These are phyloP conservation scores for Laetiporus sulphureus DNA, from an alignment of 1,284 basidiomycete species.

Conservation along the genomic window DNA sequence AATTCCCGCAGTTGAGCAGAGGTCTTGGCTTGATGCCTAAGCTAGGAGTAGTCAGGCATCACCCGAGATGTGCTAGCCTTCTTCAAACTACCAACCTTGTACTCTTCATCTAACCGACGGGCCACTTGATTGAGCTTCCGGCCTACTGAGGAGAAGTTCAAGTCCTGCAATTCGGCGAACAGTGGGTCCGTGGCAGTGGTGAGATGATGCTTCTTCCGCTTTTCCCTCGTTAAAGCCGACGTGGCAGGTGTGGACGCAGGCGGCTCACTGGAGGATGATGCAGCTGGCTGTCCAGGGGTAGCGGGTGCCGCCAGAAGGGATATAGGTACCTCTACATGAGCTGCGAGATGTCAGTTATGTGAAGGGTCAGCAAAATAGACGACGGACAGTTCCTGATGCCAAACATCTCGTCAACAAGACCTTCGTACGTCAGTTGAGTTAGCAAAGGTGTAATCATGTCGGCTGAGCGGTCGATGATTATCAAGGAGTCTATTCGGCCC, in stretches of 20 bases:
- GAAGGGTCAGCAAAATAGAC: too few species aligned
- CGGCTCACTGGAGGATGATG: constrained; percentile 38
- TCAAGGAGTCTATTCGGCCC: constrained; percentile 76
- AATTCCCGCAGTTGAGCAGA: constrained; percentile 92
- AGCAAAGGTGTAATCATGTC: constrained; percentile 95
- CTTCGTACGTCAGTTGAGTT: constrained; percentile 96
- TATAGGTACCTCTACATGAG: constrained; percentile 86
- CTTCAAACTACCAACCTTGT: constrained; percentile 71
- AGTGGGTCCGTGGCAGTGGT: constrained; percentile 77
- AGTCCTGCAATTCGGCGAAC: constrained; percentile 79
- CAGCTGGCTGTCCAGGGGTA: constrained; percentile 35
- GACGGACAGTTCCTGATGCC: constrained; percentile 83
- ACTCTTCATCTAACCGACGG: constrained; percentile 84
- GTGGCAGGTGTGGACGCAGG: constrained; percentile 28
- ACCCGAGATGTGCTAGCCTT: too few species aligned
- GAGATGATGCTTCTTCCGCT: constrained; percentile 85
- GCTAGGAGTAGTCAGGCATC: constrained; percentile 39
- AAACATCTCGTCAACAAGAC: constrained; percentile 91
- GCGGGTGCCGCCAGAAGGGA: constrained; percentile 60
- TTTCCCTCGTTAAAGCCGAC: constrained; percentile 56
- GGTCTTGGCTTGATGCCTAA: constrained; percentile 79
- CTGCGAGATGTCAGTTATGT: constrained; percentile 35
- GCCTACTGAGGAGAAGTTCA: constrained; percentile 94
- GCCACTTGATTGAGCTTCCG: constrained; percentile 79
- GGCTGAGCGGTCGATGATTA: constrained; percentile 87